Evolutionary conservation across 169 alveolate species (phyloP), one percentile per base, ranked within the genome.

Genomic region (Cryptosporidium felis): DNA sequence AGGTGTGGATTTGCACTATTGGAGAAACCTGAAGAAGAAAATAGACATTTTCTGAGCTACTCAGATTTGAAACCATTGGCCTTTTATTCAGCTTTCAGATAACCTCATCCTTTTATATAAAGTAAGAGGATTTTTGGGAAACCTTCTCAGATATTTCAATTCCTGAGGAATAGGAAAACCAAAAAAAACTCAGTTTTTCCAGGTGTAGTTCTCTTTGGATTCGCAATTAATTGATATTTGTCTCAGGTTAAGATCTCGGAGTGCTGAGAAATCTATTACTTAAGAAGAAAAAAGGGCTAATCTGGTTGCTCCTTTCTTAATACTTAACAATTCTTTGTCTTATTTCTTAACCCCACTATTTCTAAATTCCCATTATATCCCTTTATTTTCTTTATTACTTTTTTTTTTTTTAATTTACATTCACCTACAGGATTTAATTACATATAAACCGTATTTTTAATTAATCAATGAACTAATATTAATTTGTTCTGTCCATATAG

Each of bases 1-100:
- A 28, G 21, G 67, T 53, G 40, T 74, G 85, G 30, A 74, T 53
- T 74, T 74, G 85, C 26, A 74, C 66, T 21, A 74, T 74, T 49
- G 85, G 85, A 51, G 74, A 53, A 18, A 74, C 59, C 66, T 74
- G 85, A 38, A 74, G 32, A 21, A 74, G 67, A 32, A 74, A 74
- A 53, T 74, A 74, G 14, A 74, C n/a, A 30, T 74, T 53, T 53
- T 74, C 85, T 18, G 66, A 41, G 32, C 32, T 56, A 38, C 56
- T 56, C 59, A 53, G 41, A 49, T 40, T 16, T 32, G 67, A 53
- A 38, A 58, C 65, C 85, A 74, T 74, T 38, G 28, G 46, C 45
- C 56, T 53, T 53, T 59, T 51, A 14, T 53, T n/a, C n/a, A n/a
- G n/a, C n/a, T n/a, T 18, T 0, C 18, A 47, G 18, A 47, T 9